Conservation (phyloP, 108 stramenopile genomes). For the Pseudonitzschia delicatissima region DNA sequence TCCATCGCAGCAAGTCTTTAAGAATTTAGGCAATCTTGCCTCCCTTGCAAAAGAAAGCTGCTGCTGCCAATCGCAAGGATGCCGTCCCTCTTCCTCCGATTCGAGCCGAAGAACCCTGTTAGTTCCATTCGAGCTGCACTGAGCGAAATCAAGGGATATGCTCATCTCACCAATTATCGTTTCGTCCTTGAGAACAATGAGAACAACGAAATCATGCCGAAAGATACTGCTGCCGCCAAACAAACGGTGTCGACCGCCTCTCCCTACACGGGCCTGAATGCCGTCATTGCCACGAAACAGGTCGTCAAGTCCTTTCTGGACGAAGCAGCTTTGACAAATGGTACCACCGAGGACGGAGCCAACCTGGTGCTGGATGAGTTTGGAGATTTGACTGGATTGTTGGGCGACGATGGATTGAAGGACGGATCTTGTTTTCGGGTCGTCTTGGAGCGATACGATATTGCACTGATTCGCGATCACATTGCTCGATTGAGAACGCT, state of each 20-base stretch:
- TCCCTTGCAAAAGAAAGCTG: constrained; percentile 53
- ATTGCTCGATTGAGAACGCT: constrained; percentile 50
- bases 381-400: constrained; percentile 57
- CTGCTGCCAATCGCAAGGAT: constrained; percentile 6
- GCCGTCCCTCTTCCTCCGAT: constrained; percentile 71
- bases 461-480: constrained; percentile 64
- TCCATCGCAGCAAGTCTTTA: constrained; percentile 33
- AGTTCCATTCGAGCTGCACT: constrained; percentile 65
- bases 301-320: constrained; percentile 47
- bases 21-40: constrained; percentile 62
- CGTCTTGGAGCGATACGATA: constrained; percentile 76
- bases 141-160: constrained; percentile 59
- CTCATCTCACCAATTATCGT: constrained; percentile 78
- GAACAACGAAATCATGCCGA: background rate
- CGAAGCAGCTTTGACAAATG: background rate
- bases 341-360: background rate
- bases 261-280: constrained; percentile 54
- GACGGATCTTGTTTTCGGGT: constrained; percentile 64
- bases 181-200: constrained; percentile 49
- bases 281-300: constrained; percentile 56
- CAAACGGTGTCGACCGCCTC: constrained; percentile 21
- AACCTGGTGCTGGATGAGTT: constrained; percentile 63
- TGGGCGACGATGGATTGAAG: constrained; percentile 30
- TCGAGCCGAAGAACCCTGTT: constrained; percentile 74
- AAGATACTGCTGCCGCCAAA: background rate